Base-by-base conservation (phyloP, 345 rosid genomes). In the Euphorbia peplus region DNA sequence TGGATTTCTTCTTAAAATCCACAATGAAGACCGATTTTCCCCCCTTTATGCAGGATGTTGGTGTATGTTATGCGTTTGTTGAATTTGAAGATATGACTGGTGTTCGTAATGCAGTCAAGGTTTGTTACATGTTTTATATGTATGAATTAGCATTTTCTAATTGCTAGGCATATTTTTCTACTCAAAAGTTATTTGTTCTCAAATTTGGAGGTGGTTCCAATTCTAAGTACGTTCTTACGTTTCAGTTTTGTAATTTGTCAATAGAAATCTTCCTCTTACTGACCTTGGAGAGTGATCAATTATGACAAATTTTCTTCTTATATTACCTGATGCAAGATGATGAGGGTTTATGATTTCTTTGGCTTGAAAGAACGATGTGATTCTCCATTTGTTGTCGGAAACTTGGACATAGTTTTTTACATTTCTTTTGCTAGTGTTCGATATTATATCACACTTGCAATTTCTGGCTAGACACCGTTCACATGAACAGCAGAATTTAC, bases 31-130 rank as follows among this genome's bases (percentile, higher is more conserved):
- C 63, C 26, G 7, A 14, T 47, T 58, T 47, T 54, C 19, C 63
- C 26, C 55, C 12, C 10, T 69, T 21, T 55, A 3, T 77, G 75
- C 85, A 88, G 91, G 91, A 88, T 78, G 80, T 84, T 52, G 95
- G 88, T 47, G 85, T 88, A 52, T 86, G 89, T 73, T 86, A 83
- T 73, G 95, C 91, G 46, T 88, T 88, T 76, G 95, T 88, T 55
- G 91, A 88, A 78, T 86, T 83, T 76, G 89, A 83, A 79, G 91
- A 86, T 56, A 77, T 83, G 82, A 47, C 65, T n/a, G 76, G 88
- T 57, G 89, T 88, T 68, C 76, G 70, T 39, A 85, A 73, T 70
- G 91, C 91, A 29, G 73, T 85, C 64, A 70, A 80, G 89, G 95
- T 88, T 37, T 46, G 80, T 62, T 52, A 50, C 57, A 24, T 46